phyloP scores from a whole-genome alignment of 805 yeast species.

The Clavispora carvajalis region DNA sequence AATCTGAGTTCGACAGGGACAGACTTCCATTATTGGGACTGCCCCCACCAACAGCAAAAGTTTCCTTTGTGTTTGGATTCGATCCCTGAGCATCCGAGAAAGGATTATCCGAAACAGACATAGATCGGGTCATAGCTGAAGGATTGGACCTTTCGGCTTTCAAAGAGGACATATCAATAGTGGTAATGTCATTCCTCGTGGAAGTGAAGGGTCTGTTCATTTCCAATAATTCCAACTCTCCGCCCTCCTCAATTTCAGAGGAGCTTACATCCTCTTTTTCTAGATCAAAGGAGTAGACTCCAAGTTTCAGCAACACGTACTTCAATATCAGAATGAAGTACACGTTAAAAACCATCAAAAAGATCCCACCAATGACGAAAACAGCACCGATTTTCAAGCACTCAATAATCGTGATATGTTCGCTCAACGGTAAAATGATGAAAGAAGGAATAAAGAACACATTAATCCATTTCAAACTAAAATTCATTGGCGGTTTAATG shows the following conservation, averaged over 20 bases:
- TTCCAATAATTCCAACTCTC: conserved; percentile 14
- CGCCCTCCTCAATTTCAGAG: conserved; percentile 11
- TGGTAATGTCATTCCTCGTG: conserved; percentile 33
- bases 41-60: neutral
- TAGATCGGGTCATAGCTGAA: neutral
- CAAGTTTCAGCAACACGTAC: conserved; percentile 8
- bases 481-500: conserved; percentile 61
- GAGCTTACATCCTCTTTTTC: conserved; percentile 12
- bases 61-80: neutral
- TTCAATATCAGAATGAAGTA: conserved; percentile 31
- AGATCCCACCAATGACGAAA: conserved; percentile 58
- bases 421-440: conserved; percentile 62
- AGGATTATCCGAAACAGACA: conserved; percentile 6
- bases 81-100: neutral
- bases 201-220: conserved; percentile 6
- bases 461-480: conserved; percentile 72
- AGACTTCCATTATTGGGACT: neutral
- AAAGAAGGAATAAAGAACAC: conserved; percentile 76
- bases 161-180: conserved; percentile 24
- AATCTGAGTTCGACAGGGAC: neutral
- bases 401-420: conserved; percentile 60
- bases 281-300: conserved; percentile 4
- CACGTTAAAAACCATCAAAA: conserved; percentile 41
- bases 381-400: conserved; percentile 72
- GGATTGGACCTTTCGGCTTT: conserved; percentile 4